Base-by-base conservation (phyloP, 2,329 filamentous ascomycete species). In the Lachnellula suecica region DNA sequence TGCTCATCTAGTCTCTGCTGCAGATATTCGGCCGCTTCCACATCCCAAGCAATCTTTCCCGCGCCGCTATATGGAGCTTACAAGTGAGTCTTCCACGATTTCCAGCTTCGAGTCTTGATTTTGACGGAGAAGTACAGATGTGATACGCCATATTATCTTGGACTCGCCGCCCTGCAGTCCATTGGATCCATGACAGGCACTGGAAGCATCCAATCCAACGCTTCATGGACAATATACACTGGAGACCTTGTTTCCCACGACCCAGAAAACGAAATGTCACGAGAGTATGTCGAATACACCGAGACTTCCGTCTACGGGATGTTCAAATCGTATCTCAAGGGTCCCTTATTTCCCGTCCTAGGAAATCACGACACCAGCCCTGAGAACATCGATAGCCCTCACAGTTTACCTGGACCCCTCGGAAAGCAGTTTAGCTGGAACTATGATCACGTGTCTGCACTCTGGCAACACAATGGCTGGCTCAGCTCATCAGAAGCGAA, bases 281-380 rank as follows among this genome's bases (percentile, higher is more conserved):
- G 71, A 29, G 73, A 70, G 2, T 83, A 81, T 52, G 70, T 76
- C 10, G 74, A 81, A 57, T 81, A 82, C 56, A 71, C 76, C 1
- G 79, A 83, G 65, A 71, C 71, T 1, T 74, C 74, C 44, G 66
- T 83, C 31, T 82, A 76, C 63, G 70, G 73, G 23, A 75, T 84
- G 72, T 74, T 84, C 64, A 80, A 81, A 59, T 66, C 71, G 4
- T 83, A 81, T 57, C 71, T 84, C 31, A 76, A 75, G 3, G 78
- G 78, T 0, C 79, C 81, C 3, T 74, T 84, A 3, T 84, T 81
- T 53, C 67, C 76, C 1, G 78, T 77, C 0, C 71, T 84, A 1
- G 81, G 81, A 2, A 83, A 83, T 56, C 80, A 83, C 51, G 80
- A 83, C 59, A 76, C 72, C 10, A 79, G 73, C 52, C 79, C 80